phyloP scores from a whole-genome alignment of 73 alveolate species.

The Diophrys sp. region DNA sequence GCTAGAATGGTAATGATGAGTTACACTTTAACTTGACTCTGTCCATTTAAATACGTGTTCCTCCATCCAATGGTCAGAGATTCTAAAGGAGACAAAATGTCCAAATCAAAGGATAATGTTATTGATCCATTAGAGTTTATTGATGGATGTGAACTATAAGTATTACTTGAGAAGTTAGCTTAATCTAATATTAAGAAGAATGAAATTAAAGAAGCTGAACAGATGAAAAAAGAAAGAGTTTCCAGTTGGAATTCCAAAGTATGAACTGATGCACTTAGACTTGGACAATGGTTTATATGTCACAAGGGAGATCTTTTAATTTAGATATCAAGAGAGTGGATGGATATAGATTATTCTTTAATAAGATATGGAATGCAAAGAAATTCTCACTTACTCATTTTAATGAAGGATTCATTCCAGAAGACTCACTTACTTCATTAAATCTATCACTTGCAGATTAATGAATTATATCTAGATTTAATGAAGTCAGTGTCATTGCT shows the following conservation, averaged over 20 bases:
- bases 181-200: constrained; percentile 91
- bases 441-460: constrained; percentile 74
- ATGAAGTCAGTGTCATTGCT: constrained; percentile 64
- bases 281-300: constrained; percentile 93
- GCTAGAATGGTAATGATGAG: constrained; percentile 99
- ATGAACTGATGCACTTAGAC: constrained; percentile 98
- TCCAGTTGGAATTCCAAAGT: constrained; percentile 97
- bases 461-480: constrained; percentile 88
- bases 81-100: constrained; percentile 94
- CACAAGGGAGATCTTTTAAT: constrained; percentile 89
- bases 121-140: constrained; percentile 98
- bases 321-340: constrained; percentile 93
- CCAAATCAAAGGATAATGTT: constrained; percentile 96
- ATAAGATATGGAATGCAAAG: constrained; percentile 91
- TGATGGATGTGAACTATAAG: constrained; percentile 85
- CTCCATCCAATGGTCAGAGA: constrained; percentile 95
- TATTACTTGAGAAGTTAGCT: constrained; percentile 72
- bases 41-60: constrained; percentile 96
- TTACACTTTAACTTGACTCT: constrained; percentile 86
- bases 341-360: constrained; percentile 93
- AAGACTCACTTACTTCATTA: constrained; percentile 48
- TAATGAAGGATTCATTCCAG: constrained; percentile 76
- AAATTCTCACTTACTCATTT: constrained; percentile 77
- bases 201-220: constrained; percentile 71
- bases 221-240: constrained; percentile 79